Conservation (phyloP, 345 rosid genomes). For the Barbarea vulgaris region DNA sequence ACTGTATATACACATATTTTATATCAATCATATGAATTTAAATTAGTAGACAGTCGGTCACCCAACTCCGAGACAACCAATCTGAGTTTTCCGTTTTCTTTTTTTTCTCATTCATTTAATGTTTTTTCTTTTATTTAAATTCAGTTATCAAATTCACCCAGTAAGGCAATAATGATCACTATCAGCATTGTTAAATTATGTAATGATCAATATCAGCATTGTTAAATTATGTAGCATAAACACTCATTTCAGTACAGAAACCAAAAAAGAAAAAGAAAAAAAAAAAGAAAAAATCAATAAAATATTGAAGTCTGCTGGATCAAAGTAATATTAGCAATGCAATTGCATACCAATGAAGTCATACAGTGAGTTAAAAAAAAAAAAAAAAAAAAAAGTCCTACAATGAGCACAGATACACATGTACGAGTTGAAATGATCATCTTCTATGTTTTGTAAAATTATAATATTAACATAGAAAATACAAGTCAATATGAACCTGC, state of each 20-base stretch:
- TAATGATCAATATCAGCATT: background rate
- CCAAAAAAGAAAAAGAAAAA: too few species aligned
- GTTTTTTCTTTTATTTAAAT: background rate
- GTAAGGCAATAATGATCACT: too few species aligned
- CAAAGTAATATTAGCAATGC: background rate
- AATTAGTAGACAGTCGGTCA: conserved; percentile 26
- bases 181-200: conserved; percentile 19
- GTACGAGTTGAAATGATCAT: conserved; percentile 2
- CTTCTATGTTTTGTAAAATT: background rate
- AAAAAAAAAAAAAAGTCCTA: too few species aligned
- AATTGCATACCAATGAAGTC: background rate
- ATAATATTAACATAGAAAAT: background rate
- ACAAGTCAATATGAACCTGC: background rate
- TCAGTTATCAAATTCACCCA: background rate
- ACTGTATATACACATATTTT: background rate
- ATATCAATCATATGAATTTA: background rate
- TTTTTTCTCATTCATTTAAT: background rate
- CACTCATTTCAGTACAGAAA: background rate
- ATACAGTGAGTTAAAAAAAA: background rate
- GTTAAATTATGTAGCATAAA: conserved; percentile 1
- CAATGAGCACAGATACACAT: background rate
- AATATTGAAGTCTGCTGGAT: background rate
- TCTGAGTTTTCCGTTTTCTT: background rate
- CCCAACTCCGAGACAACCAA: conserved; percentile 37
- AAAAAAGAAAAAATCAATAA: background rate